Conservation (phyloP, 768 basidiomycete species). For the Strobilomyces echinocephalus region DNA sequence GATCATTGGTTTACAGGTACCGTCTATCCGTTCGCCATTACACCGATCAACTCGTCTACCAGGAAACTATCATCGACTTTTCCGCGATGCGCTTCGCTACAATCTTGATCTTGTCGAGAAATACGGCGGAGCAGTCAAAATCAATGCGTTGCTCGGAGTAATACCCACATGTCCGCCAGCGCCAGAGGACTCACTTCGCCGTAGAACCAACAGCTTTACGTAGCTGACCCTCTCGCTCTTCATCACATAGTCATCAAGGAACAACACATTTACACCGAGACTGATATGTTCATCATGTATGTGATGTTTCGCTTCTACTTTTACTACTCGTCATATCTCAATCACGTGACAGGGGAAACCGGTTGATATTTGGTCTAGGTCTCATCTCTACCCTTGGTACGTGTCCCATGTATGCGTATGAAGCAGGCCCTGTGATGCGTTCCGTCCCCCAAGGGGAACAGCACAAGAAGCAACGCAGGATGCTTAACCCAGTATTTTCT, state of each 20-base stretch:
- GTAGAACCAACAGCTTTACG: conserved; percentile 29
- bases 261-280: conserved; percentile 35
- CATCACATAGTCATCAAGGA: conserved; percentile 37
- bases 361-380: conserved; percentile 35
- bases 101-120: conserved; percentile 25
- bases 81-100: conserved; percentile 32
- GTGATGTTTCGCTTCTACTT: background rate
- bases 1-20: conserved; percentile 35
- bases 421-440: background rate
- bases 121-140: conserved; percentile 34
- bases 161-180: background rate
- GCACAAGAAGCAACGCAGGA: conserved; percentile 30
- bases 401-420: background rate
- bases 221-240: conserved; percentile 36
- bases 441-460: conserved; percentile 20
- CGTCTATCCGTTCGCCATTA: background rate
- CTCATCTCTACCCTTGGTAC: conserved; percentile 36
- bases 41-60: background rate
- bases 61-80: conserved; percentile 33
- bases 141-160: conserved; percentile 35
- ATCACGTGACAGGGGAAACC: conserved; percentile 18
- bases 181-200: background rate
- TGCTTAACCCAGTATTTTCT: conserved; percentile 33
- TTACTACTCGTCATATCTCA: background rate
- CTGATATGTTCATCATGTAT: conserved; percentile 32